Conservation (phyloP, 805 yeast species). For the Metschnikowia chrysomelidarum region DNA sequence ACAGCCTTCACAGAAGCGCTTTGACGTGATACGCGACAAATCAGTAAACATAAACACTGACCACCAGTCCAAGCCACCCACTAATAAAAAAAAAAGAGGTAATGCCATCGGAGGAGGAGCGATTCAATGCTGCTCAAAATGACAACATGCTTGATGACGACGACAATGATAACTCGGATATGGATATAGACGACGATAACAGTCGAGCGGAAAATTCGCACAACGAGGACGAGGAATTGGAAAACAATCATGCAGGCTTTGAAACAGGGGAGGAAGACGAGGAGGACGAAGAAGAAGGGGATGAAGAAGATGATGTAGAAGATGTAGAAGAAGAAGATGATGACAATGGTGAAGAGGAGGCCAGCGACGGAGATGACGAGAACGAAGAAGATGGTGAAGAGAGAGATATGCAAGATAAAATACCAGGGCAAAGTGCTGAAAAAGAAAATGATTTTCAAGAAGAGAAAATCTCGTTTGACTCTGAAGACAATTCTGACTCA, state of each 20-base stretch:
- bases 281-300: constrained; percentile 22
- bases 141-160: constrained; percentile 18
- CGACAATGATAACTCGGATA: constrained; percentile 17
- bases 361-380: constrained; percentile 26
- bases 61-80: no score
- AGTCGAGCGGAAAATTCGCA: constrained; percentile 21
- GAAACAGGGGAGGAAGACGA: constrained; percentile 20
- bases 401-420: neutral
- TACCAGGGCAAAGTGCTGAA: constrained; percentile 1
- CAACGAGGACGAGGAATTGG: constrained; percentile 14
- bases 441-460: neutral
- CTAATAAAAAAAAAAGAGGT: no score
- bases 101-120: constrained; percentile 22
- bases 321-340: constrained; percentile 24
- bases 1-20: no score
- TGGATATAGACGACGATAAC: constrained; percentile 22
- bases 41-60: no score
- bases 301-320: constrained; percentile 23
- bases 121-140: constrained; percentile 23
- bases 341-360: constrained; percentile 26
- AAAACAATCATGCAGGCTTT: constrained; percentile 14
- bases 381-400: constrained; percentile 21
- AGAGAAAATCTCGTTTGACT: constrained; percentile 20
- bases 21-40: no score
- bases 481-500: constrained; percentile 4